A percentile compares a stretch with the other conserved stretches of the same genome.
Conservation (phyloP, 2,329 filamentous ascomycete genomes). For the Fusarium pseudograminearum region DNA sequence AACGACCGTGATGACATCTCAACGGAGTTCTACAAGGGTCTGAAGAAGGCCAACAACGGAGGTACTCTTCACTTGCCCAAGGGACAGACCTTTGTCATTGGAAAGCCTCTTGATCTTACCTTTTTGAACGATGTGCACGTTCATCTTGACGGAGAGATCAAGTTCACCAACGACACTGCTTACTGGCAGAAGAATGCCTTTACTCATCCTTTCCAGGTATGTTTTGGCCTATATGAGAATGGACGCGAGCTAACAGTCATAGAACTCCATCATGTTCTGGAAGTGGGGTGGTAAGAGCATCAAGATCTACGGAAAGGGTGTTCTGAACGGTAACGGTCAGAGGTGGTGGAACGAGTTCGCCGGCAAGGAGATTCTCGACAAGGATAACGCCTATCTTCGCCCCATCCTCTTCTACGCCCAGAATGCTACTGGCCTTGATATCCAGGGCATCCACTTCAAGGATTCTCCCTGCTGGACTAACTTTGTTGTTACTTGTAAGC, state of each 20-base stretch:
- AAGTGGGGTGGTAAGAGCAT: slow-evolving; percentile 73
- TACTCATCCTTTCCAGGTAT: slow-evolving; percentile 55
- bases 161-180: slow-evolving; percentile 58
- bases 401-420: slow-evolving; percentile 72
- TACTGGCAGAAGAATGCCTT: slow-evolving; percentile 59
- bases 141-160: slow-evolving; percentile 68
- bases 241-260: neutral
- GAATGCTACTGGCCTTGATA: slow-evolving; percentile 68
- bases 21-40: slow-evolving; percentile 64
- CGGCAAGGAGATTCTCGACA: slow-evolving; percentile 58
- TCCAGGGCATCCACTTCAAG: slow-evolving; percentile 69
- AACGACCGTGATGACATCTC: slow-evolving; percentile 69
- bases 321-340: slow-evolving; percentile 39
- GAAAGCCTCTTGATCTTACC: slow-evolving; percentile 68
- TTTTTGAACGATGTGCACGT: slow-evolving; percentile 69
- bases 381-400: slow-evolving; percentile 66
- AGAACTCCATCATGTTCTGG: slow-evolving; percentile 70
- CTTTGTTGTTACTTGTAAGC: slow-evolving; percentile 67
- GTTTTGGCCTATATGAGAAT: neutral
- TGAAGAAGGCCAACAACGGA: slow-evolving; percentile 69
- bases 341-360: slow-evolving; percentile 42
- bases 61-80: slow-evolving; percentile 67
- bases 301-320: slow-evolving; percentile 68
- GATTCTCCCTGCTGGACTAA: slow-evolving; percentile 74
- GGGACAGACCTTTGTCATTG: slow-evolving; percentile 67